Evolutionary conservation across 2,329 filamentous ascomycete genomes (phyloP).

Genomic region (Orbilia javanica): DNA sequence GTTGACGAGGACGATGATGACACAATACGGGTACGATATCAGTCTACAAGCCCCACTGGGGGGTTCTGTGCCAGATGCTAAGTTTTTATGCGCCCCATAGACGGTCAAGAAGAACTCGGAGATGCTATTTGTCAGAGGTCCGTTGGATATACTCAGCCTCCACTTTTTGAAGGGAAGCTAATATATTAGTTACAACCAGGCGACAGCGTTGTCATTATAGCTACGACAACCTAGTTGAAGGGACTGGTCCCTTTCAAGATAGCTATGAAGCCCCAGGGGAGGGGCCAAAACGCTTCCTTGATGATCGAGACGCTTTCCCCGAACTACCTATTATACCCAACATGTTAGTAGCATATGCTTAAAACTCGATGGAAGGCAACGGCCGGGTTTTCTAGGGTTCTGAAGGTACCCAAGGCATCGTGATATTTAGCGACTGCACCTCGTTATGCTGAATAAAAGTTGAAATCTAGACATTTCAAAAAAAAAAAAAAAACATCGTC

Average conservation of each 20-base stretch:
- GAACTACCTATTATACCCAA: slow-evolving; percentile 32
- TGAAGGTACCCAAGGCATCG: slow-evolving; percentile 20
- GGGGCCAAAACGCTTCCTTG: slow-evolving; percentile 5
- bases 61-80: not conserved
- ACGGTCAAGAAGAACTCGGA: slow-evolving; percentile 97
- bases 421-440: slow-evolving; percentile 8
- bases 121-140: slow-evolving; percentile 98
- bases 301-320: slow-evolving; percentile 7
- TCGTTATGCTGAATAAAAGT: slow-evolving; percentile 16
- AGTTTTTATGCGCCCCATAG: slow-evolving; percentile 66
- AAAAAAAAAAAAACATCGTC: slow-evolving; percentile 2
- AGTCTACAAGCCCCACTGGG: not conserved
- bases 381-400: not conserved
- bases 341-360: slow-evolving; percentile 27
- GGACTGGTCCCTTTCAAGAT: not conserved
- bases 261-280: not conserved
- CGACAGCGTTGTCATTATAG: slow-evolving; percentile 80
- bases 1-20: slow-evolving; percentile 84
- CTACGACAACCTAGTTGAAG: slow-evolving; percentile 63
- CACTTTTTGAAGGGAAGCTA: slow-evolving; percentile 24
- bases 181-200: slow-evolving; percentile 67
- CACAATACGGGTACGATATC: slow-evolving; percentile 74
- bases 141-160: slow-evolving; percentile 61
- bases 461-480: slow-evolving; percentile 19
- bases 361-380: slow-evolving; percentile 3